Evolutionary conservation across 2,329 filamentous ascomycete species (phyloP), one percentile per base, ranked within the genome.

Genomic region (Cercospora sojina): DNA sequence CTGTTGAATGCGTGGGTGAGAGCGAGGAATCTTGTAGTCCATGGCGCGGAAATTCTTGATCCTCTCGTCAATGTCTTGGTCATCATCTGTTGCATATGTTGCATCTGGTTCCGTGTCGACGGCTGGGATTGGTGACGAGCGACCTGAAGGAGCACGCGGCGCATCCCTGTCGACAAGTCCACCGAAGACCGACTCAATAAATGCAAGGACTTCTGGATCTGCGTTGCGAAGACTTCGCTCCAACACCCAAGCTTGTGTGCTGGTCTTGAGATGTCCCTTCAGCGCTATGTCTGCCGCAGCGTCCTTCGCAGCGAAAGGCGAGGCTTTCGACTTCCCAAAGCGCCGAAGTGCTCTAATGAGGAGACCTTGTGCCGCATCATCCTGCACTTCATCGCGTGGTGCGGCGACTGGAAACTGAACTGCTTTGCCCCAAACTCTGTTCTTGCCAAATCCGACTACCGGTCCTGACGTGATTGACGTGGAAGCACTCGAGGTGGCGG

Each of bases 291-390:
- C 62, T 35, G 27, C 32, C 58, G 62, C 32, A 51, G 53, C 53
- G 27, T 57, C 53, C 29, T 23, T 57, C 53, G 16, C 53, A 35
- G 31, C 27, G 53, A 57, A 57, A 13, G 53, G 53, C 18, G 53
- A 57, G 8, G 53, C 57, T 35, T 38, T 63, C 5, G 64, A 41
- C 7, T 31, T 59, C 31, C 41, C 32, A 25, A 56, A 43, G 35
- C 18, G 25, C 47, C 47, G 58, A 47, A 27, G 63, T 60, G 53
- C 61, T 61, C 27, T 60, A 27, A 29, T 41, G 43, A 29, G 59
- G 49, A 25, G 67, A 23, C 47, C 20, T 27, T 27, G 6, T 53
- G 47, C 47, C 47, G 23, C 47, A 27, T 53, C 16, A n/a, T 53
- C 47, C 12, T 27, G 20, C 23, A 25, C 23, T 53, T 53, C 47